A percentile compares a stretch with the other conserved stretches of the same genome.
These are phyloP conservation scores for Cadophora malorum DNA, from an alignment of 2,329 filamentous ascomycete species.

Conservation along the genomic window DNA sequence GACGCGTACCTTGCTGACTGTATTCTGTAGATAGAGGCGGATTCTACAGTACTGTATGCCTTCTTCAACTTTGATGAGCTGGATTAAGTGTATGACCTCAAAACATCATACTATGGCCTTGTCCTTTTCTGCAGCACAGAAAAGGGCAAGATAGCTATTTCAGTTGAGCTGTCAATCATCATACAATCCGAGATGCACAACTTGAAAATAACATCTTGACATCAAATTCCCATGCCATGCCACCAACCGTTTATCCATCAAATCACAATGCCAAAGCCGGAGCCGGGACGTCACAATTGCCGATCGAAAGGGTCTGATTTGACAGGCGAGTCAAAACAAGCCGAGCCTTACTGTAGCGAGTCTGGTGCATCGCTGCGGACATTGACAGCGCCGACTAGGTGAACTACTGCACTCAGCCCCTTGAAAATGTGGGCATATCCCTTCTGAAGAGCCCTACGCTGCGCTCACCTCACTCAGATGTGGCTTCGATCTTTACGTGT, in stretches of 20 bases:
- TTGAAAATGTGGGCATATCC: background rate
- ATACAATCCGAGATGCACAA: background rate
- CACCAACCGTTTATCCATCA: background rate
- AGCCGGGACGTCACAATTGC: conserved; percentile 3
- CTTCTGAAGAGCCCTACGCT: background rate
- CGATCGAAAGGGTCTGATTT: conserved; percentile 4
- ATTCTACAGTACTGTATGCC: background rate
- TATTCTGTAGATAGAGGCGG: background rate
- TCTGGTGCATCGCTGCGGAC: background rate
- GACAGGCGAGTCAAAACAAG: conserved; percentile 5
- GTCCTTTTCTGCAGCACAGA: too few species aligned
- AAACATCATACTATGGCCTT: too few species aligned
- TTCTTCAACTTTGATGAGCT: background rate
- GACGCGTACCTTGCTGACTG: conserved; percentile 12
- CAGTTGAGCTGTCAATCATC: too few species aligned
- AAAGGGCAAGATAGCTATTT: too few species aligned
- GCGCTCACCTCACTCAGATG: conserved; percentile 5
- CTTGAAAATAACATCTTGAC: background rate
- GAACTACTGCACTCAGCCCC: background rate
- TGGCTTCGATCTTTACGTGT: conserved; percentile 9
- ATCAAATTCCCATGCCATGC: background rate
- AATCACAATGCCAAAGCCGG: background rate
- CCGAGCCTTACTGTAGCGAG: background rate
- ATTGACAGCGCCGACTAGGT: background rate
- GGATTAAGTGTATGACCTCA: too few species aligned